Conservation (phyloP, 2,329 filamentous ascomycete species). For the Seiridium cupressi region DNA sequence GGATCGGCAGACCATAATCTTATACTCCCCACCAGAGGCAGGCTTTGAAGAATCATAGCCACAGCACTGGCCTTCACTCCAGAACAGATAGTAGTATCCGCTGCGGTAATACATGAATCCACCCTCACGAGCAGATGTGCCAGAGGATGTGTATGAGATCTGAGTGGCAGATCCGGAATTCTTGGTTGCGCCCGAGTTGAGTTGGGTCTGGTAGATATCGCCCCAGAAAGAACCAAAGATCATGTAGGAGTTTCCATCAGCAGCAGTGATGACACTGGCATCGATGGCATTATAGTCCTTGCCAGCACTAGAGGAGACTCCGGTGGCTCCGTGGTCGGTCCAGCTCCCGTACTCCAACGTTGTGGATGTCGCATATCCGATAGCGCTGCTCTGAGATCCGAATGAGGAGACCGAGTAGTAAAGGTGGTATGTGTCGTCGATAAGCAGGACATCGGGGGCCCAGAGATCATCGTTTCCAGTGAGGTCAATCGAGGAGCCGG, state of each 20-base stretch:
- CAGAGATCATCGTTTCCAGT: constrained; percentile 40
- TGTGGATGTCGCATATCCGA: constrained; percentile 49
- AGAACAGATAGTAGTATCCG: constrained; percentile 64
- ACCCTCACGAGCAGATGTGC: constrained; percentile 54
- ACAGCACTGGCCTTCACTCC: constrained; percentile 60
- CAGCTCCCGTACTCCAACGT: constrained; percentile 53
- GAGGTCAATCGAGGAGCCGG: constrained; percentile 36
- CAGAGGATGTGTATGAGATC: constrained; percentile 51
- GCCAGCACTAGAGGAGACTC: constrained; percentile 41
- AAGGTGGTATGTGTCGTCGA: constrained; percentile 58
- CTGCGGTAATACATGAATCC: constrained; percentile 53
- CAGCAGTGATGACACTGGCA: constrained; percentile 43
- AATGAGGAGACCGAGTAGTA: constrained; percentile 65
- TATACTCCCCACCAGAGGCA: constrained; percentile 59
- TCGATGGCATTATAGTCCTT: constrained; percentile 62
- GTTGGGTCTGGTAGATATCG: constrained; percentile 58
- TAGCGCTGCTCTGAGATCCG: constrained; percentile 58
- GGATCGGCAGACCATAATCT: constrained; percentile 62
- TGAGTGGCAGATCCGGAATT: constrained; percentile 35
- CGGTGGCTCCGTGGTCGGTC: constrained; percentile 57
- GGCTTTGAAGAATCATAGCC: constrained; percentile 51
- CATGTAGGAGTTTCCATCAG: constrained; percentile 42
- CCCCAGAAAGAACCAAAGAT: constrained; percentile 70
- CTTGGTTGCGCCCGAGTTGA: constrained; percentile 35
- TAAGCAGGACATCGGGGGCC: constrained; percentile 61